phyloP scores from a whole-genome alignment of 257 asterid genomes.

The Linderniella brevidens region DNA sequence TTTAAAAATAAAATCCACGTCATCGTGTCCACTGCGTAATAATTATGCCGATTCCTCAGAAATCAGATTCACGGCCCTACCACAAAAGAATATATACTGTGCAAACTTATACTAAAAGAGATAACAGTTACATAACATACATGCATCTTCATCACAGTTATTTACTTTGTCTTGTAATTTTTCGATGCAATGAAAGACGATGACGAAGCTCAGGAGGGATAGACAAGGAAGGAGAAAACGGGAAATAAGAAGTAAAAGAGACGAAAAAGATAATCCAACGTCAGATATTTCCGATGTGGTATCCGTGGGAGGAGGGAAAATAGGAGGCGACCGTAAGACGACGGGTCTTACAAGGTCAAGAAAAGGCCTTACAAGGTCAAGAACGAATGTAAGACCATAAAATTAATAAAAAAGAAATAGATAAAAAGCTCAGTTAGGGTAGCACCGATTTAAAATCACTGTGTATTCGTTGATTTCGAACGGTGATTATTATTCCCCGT shows the following conservation, averaged over 20 bases:
- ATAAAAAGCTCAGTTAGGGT: constrained; percentile 40
- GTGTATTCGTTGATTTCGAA: background rate
- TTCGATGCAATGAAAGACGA: no score
- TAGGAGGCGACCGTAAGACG: background rate
- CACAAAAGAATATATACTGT: no score
- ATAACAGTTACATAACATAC: no score
- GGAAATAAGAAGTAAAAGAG: constrained; percentile 25
- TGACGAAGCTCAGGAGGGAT: constrained; percentile 88
- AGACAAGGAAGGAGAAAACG: constrained; percentile 96
- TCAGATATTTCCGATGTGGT: constrained; percentile 10
- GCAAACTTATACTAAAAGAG: no score
- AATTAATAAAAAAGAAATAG: background rate
- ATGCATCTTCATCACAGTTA: no score
- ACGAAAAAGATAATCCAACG: constrained; percentile 5
- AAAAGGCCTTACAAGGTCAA: constrained; percentile 98
- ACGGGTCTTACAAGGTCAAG: constrained; percentile 92
- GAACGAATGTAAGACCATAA: constrained; percentile 13
- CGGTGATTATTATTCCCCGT: no score
- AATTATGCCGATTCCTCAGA: no score
- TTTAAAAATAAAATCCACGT: no score
- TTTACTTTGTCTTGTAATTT: no score
- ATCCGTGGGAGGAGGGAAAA: constrained; percentile 5
- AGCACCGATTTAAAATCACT: constrained; percentile 26
- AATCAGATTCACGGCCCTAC: no score
- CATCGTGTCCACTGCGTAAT: no score